phyloP scores from a whole-genome alignment of 768 basidiomycete genomes.

The Suillus decipiens region DNA sequence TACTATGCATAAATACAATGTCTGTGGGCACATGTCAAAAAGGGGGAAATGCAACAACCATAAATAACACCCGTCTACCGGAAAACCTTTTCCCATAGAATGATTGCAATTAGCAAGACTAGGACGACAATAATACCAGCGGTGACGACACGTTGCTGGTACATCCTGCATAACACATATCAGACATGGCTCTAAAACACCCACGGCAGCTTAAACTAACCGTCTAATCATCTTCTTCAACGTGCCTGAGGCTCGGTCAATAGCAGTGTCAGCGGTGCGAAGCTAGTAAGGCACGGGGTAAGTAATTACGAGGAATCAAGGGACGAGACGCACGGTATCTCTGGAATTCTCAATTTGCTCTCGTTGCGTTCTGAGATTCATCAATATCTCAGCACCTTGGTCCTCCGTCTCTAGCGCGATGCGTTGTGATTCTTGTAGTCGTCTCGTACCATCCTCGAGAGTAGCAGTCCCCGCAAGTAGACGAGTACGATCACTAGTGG shows the following conservation, averaged over 20 bases:
- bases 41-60: constrained; percentile 21
- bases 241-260: constrained; percentile 90
- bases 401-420: constrained; percentile 96
- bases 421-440: constrained; percentile 88
- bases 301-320: not conserved
- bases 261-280: constrained; percentile 80
- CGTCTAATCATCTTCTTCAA: constrained; percentile 94
- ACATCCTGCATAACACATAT: constrained; percentile 72
- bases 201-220: constrained; percentile 47
- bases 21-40: constrained; percentile 16
- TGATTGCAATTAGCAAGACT: constrained; percentile 76
- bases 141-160: constrained; percentile 91
- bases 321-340: constrained; percentile 60
- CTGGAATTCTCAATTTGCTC: constrained; percentile 95
- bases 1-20: constrained; percentile 33
- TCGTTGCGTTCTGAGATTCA: constrained; percentile 81
- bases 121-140: constrained; percentile 84
- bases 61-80: constrained; percentile 31
- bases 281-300: constrained; percentile 50
- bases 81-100: constrained; percentile 77
- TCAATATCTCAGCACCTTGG: constrained; percentile 89
- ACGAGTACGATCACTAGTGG: constrained; percentile 72
- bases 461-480: constrained; percentile 76
- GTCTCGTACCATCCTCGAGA: constrained; percentile 80
- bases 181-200: constrained; percentile 16